Conservation (phyloP, 371 early-diverging fungal species). For the Capniomyces stellatus region DNA sequence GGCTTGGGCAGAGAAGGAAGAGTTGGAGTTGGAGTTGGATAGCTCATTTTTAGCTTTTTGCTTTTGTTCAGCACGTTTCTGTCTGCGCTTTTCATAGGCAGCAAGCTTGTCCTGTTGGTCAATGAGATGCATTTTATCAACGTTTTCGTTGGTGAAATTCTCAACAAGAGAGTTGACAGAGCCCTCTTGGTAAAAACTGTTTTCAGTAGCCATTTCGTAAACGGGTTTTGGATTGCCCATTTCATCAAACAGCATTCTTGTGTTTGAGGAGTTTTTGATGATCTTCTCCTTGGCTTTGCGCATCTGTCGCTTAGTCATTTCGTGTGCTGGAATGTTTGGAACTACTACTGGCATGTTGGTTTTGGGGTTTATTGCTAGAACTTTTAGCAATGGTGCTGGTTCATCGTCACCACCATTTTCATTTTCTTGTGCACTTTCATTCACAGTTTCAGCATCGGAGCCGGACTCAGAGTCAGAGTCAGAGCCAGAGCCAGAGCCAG, state of each 20-base stretch:
- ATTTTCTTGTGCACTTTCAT: not conserved
- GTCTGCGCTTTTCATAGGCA: not conserved
- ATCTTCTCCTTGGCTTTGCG: slow-evolving; percentile 50
- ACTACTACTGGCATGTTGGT: slow-evolving; percentile 16
- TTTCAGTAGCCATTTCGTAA: slow-evolving; percentile 60
- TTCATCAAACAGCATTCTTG: slow-evolving; percentile 76
- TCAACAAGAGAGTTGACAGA: slow-evolving; percentile 40
- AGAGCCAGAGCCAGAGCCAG: slow-evolving; percentile 2
- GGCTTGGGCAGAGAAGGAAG: too few relatives aligned
- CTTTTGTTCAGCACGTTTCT: not conserved
- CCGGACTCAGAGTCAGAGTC: slow-evolving; percentile 44
- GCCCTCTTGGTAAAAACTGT: slow-evolving; percentile 54
- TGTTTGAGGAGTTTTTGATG: slow-evolving; percentile 42
- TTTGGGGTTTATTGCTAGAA: slow-evolving; percentile 17
- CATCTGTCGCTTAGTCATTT: slow-evolving; percentile 48
- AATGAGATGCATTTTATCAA: not conserved
- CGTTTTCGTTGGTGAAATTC: slow-evolving; percentile 37
- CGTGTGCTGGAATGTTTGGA: slow-evolving; percentile 17
- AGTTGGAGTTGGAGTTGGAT: too few relatives aligned
- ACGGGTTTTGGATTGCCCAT: slow-evolving; percentile 60
- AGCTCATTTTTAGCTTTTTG: not conserved
- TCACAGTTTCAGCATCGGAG: slow-evolving; percentile 14
- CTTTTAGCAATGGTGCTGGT: slow-evolving; percentile 7
- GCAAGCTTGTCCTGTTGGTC: not conserved
- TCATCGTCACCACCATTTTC: not conserved